These are phyloP conservation scores for Starmerella riodocensis DNA, from an alignment of 805 yeast genomes.

Conservation along the genomic window DNA sequence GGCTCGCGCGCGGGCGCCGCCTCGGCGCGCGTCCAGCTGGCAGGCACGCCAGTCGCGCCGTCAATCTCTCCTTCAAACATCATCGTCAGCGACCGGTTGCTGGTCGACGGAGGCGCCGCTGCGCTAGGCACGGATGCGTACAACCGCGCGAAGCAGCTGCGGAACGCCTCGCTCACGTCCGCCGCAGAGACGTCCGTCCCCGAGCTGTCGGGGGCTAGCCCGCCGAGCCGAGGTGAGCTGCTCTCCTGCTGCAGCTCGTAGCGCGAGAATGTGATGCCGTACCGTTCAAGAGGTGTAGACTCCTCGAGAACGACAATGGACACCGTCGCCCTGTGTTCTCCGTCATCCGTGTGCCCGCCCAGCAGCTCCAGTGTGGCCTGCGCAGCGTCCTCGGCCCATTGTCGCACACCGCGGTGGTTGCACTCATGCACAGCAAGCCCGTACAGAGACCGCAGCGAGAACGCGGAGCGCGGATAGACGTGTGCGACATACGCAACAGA, in stretches of 20 bases:
- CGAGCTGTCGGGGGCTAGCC: too few species aligned
- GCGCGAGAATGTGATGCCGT: conserved; percentile 28
- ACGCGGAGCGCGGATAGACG: conserved; percentile 43
- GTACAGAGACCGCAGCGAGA: conserved; percentile 32
- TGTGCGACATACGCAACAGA: conserved; percentile 40
- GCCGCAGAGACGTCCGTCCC: not conserved
- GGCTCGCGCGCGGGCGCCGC: too few species aligned
- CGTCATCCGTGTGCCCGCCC: not conserved
- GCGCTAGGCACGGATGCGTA: not conserved
- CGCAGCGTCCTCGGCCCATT: conserved; percentile 33
- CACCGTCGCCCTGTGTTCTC: conserved; percentile 1
- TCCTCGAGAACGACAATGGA: conserved; percentile 31
- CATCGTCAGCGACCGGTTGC: conserved; percentile 12
- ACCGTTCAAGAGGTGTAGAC: conserved; percentile 31
- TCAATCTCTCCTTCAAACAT: conserved; percentile 12
- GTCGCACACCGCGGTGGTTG: conserved; percentile 37
- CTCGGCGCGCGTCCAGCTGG: too few species aligned
- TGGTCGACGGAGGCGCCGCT: not conserved
- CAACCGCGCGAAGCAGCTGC: conserved; percentile 11
- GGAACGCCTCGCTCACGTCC: conserved; percentile 8
- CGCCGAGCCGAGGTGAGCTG: too few species aligned
- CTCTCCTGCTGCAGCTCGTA: conserved; percentile 16
- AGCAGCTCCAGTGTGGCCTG: conserved; percentile 13
- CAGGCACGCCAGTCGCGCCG: too few species aligned
- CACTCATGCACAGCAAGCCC: conserved; percentile 33